Conservation (phyloP, 805 yeast genomes). For the Saturnispora zaruensis region DNA sequence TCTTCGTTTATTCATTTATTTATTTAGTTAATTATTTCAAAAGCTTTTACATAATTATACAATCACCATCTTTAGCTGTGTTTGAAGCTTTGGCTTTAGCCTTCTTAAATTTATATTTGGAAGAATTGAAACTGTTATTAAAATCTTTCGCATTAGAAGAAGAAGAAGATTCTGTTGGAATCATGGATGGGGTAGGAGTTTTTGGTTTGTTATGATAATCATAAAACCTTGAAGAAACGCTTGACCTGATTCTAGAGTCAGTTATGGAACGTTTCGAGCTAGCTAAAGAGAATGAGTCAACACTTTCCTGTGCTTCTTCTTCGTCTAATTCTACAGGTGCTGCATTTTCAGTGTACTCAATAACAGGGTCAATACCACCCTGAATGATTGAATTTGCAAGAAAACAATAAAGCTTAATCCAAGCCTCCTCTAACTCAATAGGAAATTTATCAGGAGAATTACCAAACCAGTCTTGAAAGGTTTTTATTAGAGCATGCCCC, state of each 20-base stretch:
- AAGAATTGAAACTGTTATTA: not conserved
- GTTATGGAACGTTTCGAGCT: not conserved
- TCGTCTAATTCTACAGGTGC: conserved; percentile 1
- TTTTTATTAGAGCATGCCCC: conserved; percentile 65
- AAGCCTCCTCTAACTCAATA: conserved; percentile 53
- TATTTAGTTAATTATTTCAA: too few relatives aligned
- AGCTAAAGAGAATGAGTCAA: conserved; percentile 2
- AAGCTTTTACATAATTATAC: conserved; percentile 25
- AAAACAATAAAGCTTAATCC: conserved; percentile 64
- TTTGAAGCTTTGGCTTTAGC: not conserved
- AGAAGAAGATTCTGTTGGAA: not conserved
- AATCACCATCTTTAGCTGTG: conserved; percentile 20
- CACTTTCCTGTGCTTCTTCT: conserved; percentile 5
- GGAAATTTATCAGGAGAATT: conserved; percentile 34
- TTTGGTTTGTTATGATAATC: not conserved
- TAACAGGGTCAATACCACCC: conserved; percentile 46
- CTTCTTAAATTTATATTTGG: conserved; percentile 7
- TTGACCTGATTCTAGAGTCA: not conserved
- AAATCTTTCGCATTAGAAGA: not conserved
- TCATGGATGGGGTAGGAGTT: not conserved
- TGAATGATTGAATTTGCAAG: conserved; percentile 60
- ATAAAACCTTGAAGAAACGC: conserved; percentile 4
- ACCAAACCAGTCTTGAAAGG: conserved; percentile 56
- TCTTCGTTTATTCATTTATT: not conserved
- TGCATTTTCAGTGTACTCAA: conserved; percentile 20